phyloP scores from a whole-genome alignment of 2,329 filamentous ascomycete genomes.

The Thelonectria olida region DNA sequence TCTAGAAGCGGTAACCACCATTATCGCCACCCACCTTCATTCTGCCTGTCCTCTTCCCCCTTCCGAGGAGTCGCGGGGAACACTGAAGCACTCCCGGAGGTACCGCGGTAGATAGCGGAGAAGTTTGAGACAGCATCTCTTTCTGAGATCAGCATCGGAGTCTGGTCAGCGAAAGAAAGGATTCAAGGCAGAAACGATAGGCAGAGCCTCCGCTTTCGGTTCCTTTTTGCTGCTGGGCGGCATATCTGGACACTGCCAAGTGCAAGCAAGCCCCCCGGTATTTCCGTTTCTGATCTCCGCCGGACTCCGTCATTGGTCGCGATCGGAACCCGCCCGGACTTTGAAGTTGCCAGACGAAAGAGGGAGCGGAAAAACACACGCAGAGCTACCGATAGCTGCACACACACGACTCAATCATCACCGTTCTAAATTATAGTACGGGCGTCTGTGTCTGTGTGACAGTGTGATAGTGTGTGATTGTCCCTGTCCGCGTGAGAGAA shows the following conservation, averaged over 20 bases:
- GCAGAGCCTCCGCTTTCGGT: neutral
- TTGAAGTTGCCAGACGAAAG: slow-evolving; percentile 14
- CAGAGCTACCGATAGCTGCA: neutral
- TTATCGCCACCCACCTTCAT: neutral
- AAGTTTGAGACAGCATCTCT: neutral
- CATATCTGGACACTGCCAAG: neutral
- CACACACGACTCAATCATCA: slow-evolving; percentile 2
- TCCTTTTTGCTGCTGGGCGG: slow-evolving; percentile 8
- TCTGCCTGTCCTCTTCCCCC: neutral
- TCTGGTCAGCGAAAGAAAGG: neutral
- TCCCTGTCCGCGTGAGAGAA: neutral
- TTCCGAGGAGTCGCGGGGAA: slow-evolving; percentile 21
- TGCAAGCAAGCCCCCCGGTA: slow-evolving; percentile 11
- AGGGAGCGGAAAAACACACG: slow-evolving; percentile 4
- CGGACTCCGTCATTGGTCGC: slow-evolving; percentile 37
- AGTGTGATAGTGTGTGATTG: neutral
- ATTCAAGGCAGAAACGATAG: neutral
- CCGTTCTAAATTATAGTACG: neutral
- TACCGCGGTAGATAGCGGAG: slow-evolving; percentile 9
- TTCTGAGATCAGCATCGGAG: neutral
- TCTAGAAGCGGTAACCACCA: neutral
- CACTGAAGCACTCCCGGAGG: neutral
- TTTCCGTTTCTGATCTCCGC: slow-evolving; percentile 34
- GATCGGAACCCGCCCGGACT: slow-evolving; percentile 31
- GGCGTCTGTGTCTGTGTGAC: neutral